Conservation (phyloP, 2,329 filamentous ascomycete genomes). For the Aspergillus spinulosporus region DNA sequence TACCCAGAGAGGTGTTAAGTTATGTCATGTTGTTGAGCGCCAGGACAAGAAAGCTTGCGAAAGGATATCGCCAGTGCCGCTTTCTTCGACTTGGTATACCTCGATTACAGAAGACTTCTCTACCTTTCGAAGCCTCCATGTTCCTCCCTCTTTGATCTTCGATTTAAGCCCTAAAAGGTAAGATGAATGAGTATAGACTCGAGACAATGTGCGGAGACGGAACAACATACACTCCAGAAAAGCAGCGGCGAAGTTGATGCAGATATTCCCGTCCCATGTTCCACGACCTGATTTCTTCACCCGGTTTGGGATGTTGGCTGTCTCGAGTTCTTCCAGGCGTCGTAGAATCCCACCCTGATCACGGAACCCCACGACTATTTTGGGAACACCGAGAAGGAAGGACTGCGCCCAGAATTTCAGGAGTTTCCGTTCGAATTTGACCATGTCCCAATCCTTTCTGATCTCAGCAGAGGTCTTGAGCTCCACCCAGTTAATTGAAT, state of each 20-base stretch:
- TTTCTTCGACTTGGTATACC: conserved; percentile 70
- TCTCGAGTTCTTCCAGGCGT: conserved; percentile 75
- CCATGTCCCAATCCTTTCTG: conserved; percentile 64
- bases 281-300: conserved; percentile 66
- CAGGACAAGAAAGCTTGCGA: conserved; percentile 76
- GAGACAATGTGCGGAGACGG: background rate
- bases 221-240: conserved; percentile 70
- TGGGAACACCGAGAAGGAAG: conserved; percentile 88
- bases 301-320: conserved; percentile 72
- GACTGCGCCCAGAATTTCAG: conserved; percentile 97
- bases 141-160: conserved; percentile 65
- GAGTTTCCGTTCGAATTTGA: conserved; percentile 83
- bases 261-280: conserved; percentile 88
- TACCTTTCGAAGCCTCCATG: conserved; percentile 74
- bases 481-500: conserved; percentile 88
- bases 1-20: background rate
- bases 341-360: conserved; percentile 69
- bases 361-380: conserved; percentile 87
- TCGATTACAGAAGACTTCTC: conserved; percentile 68
- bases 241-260: conserved; percentile 81
- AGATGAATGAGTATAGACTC: background rate
- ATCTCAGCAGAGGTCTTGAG: conserved; percentile 86
- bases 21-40: conserved; percentile 41
- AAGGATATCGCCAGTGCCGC: conserved; percentile 73
- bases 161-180: conserved; percentile 57